Evolutionary conservation across 768 basidiomycete species (phyloP), one percentile per base, ranked within the genome.

Genomic region (Dioszegia aurantiaca): DNA sequence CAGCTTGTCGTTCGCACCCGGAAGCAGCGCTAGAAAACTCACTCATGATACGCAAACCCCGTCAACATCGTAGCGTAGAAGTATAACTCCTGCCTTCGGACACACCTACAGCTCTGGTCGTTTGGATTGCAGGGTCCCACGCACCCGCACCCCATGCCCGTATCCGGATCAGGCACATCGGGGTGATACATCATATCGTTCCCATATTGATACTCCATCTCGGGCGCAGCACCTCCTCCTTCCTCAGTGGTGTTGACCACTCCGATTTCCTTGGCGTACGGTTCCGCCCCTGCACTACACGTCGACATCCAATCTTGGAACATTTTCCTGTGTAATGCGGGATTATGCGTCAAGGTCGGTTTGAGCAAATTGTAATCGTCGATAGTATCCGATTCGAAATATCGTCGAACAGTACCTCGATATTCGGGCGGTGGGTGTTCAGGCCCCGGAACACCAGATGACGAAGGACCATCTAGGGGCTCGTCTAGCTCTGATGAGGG

Each of bases 151-250:
- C 89, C 83, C 26, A 80, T 68, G 43, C 90, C 75, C 19, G 82
- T 67, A 61, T 87, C 84, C 0, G 89, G 86, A 11, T 81, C 81
- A 0, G 86, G 84, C 2, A 92, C 86, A 4, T 80, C 83, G 12
- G 84, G 80, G 1, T 82, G 83, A 59, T 85, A 84, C 81, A 87
- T 87, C 80, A 91, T 84, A 52, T 83, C 77, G 73, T 94, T 92
- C 11, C 87, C 85, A 72, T 94, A 94, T 60, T 86, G 80, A 67
- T 92, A 95, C 67, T 94, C 90, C 83, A 87, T 90, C 24, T 82
- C 83, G 0, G 91, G 90, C 9, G 21, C 85, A 83, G 21, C 85
- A 82, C 10, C 83, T 80, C 60, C 87, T 36, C 73, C 86, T 9
- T 80, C 71, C 60, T 89, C 88, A 23, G 89, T 78, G 0, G 81